phyloP scores from a whole-genome alignment of 306 rosid species.

The Dalbergia cochinchinensis region DNA sequence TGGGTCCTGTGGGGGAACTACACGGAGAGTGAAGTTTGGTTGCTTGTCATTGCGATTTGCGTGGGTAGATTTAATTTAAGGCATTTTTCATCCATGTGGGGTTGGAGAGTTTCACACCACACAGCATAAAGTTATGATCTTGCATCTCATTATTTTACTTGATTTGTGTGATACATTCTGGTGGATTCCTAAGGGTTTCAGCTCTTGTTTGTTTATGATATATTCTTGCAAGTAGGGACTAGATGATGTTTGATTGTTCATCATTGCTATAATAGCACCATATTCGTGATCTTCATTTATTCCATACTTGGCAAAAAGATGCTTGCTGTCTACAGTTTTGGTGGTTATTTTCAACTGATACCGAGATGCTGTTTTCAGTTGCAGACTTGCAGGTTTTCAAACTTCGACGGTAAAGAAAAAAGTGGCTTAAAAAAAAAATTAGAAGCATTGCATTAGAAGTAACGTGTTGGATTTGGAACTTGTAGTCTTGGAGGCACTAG shows the following conservation, averaged over 20 bases:
- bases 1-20: constrained; percentile 76
- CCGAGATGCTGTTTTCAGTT: constrained; percentile 98
- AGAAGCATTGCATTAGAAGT: neutral
- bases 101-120: constrained; percentile 50
- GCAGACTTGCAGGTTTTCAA: constrained; percentile 89
- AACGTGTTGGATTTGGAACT: constrained; percentile 72
- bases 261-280: constrained; percentile 49
- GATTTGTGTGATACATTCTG: constrained; percentile 72
- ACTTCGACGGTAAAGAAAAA: constrained; percentile 60
- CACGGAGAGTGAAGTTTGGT: constrained; percentile 90
- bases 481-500: constrained; percentile 62
- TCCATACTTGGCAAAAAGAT: constrained; percentile 71
- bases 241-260: constrained; percentile 70
- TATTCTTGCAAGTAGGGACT: constrained; percentile 68
- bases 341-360: constrained; percentile 87
- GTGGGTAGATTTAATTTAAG: constrained; percentile 38
- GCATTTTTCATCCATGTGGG: constrained; percentile 62
- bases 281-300: constrained; percentile 69
- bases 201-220: constrained; percentile 53
- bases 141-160: constrained; percentile 63
- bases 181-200: constrained; percentile 81
- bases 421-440: neutral
- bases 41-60: constrained; percentile 59
- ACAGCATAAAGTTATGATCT: constrained; percentile 63
- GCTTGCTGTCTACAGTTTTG: constrained; percentile 95